A percentile compares a stretch with the other conserved stretches of the same genome.
phyloP scores from a whole-genome alignment of 2,329 filamentous ascomycete genomes.

The Hirsutella rhossiliensis region DNA sequence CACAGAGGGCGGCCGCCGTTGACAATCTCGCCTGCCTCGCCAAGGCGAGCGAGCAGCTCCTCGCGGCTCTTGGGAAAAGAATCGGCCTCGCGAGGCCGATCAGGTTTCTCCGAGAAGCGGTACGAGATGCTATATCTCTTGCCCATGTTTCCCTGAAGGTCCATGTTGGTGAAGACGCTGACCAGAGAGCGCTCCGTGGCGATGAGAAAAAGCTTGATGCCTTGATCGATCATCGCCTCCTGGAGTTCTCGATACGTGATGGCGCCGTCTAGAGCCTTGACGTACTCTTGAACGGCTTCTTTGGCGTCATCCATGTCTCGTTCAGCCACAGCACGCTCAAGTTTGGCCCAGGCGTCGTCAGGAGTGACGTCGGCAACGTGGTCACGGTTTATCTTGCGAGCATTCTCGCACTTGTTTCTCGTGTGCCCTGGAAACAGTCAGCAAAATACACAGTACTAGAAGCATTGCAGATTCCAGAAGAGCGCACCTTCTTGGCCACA shows the following conservation, averaged over 20 bases:
- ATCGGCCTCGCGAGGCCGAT: slow-evolving; percentile 44
- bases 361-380: slow-evolving; percentile 33
- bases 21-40: slow-evolving; percentile 52
- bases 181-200: slow-evolving; percentile 45
- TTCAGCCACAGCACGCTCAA: slow-evolving; percentile 38
- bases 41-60: slow-evolving; percentile 53
- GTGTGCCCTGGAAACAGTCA: slow-evolving; percentile 36
- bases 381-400: slow-evolving; percentile 45
- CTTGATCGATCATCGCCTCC: slow-evolving; percentile 39
- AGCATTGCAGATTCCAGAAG: not conserved
- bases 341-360: slow-evolving; percentile 46
- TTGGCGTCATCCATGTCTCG: slow-evolving; percentile 53
- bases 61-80: slow-evolving; percentile 45
- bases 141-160: slow-evolving; percentile 55
- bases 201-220: slow-evolving; percentile 48
- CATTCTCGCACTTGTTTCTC: slow-evolving; percentile 42
- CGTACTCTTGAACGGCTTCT: slow-evolving; percentile 44
- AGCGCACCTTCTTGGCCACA: slow-evolving; percentile 46
- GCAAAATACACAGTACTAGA: too few species aligned
- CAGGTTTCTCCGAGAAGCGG: slow-evolving; percentile 45
- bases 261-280: slow-evolving; percentile 43
- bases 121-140: slow-evolving; percentile 54
- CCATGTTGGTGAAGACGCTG: slow-evolving; percentile 55
- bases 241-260: slow-evolving; percentile 51
- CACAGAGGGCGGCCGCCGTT: slow-evolving; percentile 48